A percentile compares a stretch with the other conserved stretches of the same genome.
These are phyloP conservation scores for Inonotus obliquus DNA, from an alignment of 1,284 basidiomycete genomes.

Conservation along the genomic window DNA sequence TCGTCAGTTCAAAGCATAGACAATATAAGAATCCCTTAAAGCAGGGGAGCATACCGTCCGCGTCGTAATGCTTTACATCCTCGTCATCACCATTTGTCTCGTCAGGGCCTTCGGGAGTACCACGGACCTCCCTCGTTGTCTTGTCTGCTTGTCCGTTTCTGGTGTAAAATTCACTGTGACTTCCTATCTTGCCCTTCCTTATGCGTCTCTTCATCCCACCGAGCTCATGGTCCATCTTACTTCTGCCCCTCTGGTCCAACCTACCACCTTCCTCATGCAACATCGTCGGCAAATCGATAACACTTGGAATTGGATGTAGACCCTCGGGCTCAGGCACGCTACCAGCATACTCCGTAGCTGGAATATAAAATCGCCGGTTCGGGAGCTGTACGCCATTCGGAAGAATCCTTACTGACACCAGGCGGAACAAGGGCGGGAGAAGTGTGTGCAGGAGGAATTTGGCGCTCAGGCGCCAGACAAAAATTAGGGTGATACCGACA, in stretches of 20 bases:
- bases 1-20: not conserved
- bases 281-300: constrained; percentile 66
- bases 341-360: constrained; percentile 79
- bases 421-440: constrained; percentile 79
- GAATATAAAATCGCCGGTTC: constrained; percentile 78
- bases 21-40: too few relatives aligned
- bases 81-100: constrained; percentile 28
- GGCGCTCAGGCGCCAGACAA: constrained; percentile 80
- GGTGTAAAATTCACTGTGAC: not conserved
- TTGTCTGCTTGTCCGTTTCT: not conserved
- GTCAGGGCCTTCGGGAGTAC: constrained; percentile 9
- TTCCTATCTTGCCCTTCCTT: constrained; percentile 1
- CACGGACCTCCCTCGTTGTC: not conserved
- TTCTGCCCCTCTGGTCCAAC: not conserved
- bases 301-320: constrained; percentile 76
- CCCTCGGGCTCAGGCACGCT: constrained; percentile 58
- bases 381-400: constrained; percentile 55
- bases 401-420: constrained; percentile 14
- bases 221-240: constrained; percentile 1
- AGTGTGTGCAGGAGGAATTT: constrained; percentile 71
- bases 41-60: constrained; percentile 60
- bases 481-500: constrained; percentile 65
- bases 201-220: constrained; percentile 17
- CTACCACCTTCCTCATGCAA: constrained; percentile 25
- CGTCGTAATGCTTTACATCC: constrained; percentile 72